Conservation (phyloP, 1,139 yeast species). For the Saccharomycopsis phalli region DNA sequence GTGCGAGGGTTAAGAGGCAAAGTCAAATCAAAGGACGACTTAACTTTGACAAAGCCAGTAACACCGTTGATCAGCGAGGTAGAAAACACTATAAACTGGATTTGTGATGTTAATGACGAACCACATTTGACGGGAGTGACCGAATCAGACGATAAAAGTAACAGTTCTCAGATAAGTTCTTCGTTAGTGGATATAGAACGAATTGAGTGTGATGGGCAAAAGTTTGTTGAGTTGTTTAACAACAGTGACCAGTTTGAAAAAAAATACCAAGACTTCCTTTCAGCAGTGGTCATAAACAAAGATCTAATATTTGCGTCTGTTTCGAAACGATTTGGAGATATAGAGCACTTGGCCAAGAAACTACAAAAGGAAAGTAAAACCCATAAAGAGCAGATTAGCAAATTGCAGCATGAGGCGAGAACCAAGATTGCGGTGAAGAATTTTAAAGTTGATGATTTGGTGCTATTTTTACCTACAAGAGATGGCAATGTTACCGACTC, state of each 20-base stretch:
- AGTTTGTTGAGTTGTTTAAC: slow-evolving; percentile 22
- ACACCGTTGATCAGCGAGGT: slow-evolving; percentile 20
- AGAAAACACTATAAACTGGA: slow-evolving; percentile 10
- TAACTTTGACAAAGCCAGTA: slow-evolving; percentile 2
- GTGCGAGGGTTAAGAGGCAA: slow-evolving; percentile 58
- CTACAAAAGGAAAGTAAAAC: slow-evolving; percentile 66
- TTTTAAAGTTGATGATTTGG: slow-evolving; percentile 66
- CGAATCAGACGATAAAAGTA: slow-evolving; percentile 6
- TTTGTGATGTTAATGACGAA: slow-evolving; percentile 25
- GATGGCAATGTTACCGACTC: slow-evolving; percentile 29
- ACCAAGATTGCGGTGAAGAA: slow-evolving; percentile 56
- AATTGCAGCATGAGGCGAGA: slow-evolving; percentile 31
- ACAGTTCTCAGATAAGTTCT: slow-evolving; percentile 13
- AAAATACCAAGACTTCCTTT: slow-evolving; percentile 27
- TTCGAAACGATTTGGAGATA: slow-evolving; percentile 74
- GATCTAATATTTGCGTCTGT: slow-evolving; percentile 57
- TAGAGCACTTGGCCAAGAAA: slow-evolving; percentile 84
- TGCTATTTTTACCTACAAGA: slow-evolving; percentile 72
- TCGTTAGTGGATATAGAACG: slow-evolving; percentile 21
- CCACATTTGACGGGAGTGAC: slow-evolving; percentile 23
- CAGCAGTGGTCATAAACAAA: slow-evolving; percentile 34
- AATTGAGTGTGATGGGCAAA: slow-evolving; percentile 17
- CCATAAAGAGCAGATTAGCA: slow-evolving; percentile 37
- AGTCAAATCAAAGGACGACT: slow-evolving; percentile 21
- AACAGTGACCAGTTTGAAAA: slow-evolving; percentile 20